Conservation (phyloP, 371 early-diverging fungal genomes). For the Mortierella sp. region DNA sequence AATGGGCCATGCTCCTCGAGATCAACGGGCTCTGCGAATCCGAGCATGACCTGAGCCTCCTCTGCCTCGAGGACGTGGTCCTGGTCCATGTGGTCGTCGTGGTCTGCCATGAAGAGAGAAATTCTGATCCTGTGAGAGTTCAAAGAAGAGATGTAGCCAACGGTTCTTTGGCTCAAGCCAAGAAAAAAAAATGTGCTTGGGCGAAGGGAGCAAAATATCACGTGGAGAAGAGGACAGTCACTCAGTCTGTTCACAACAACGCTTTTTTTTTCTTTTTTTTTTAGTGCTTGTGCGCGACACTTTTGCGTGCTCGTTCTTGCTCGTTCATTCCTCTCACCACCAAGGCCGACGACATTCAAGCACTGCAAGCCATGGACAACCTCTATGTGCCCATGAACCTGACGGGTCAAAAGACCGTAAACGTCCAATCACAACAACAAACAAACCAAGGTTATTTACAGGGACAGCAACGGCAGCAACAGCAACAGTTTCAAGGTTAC, state of each 20-base stretch:
- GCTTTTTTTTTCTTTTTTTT: not conserved
- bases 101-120: slow-evolving; percentile 22
- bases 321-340: not conserved
- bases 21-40: slow-evolving; percentile 78
- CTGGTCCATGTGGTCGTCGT: slow-evolving; percentile 22
- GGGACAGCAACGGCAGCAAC: slow-evolving; percentile 17
- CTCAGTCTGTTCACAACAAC: not conserved
- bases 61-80: slow-evolving; percentile 18
- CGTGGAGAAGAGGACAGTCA: not conserved
- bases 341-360: not conserved
- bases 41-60: slow-evolving; percentile 70
- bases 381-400: not conserved
- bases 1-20: slow-evolving; percentile 69
- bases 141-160: not conserved
- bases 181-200: not conserved
- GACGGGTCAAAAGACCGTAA: not conserved
- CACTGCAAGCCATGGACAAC: slow-evolving; percentile 9
- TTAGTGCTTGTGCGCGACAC: not conserved
- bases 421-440: not conserved
- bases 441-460: not conserved
- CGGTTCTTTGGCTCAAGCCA: not conserved
- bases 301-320: not conserved
- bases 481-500: slow-evolving; percentile 20
- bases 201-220: slow-evolving; percentile 2
- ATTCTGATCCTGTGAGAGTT: not conserved